Evolutionary conservation across 2,329 filamentous ascomycete species (phyloP).

Genomic region (Xylariaceae sp.): DNA sequence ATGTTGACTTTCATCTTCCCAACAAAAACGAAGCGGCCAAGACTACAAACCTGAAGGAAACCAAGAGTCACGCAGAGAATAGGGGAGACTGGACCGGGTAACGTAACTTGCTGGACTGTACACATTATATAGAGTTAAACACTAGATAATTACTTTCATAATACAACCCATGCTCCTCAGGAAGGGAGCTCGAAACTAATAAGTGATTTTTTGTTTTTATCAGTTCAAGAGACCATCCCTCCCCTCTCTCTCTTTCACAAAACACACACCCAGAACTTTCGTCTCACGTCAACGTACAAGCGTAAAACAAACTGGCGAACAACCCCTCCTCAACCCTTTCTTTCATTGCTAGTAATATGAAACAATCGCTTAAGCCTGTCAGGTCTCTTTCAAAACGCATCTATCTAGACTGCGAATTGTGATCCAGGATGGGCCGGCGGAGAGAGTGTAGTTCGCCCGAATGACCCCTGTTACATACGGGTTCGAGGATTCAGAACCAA

Average conservation of each 20-base stretch:
- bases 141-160: background rate
- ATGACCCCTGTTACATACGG: conserved; percentile 9
- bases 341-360: conserved; percentile 16
- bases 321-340: conserved; percentile 1
- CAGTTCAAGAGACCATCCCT: background rate
- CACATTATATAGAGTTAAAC: background rate
- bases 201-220: background rate
- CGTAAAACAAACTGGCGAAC: background rate
- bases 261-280: background rate
- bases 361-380: conserved; percentile 6
- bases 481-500: conserved; percentile 4
- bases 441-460: conserved; percentile 2
- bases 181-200: too few relatives aligned
- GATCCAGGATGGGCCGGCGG: conserved; percentile 1
- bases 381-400: conserved; percentile 1
- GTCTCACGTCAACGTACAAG: background rate
- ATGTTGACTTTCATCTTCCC: too few relatives aligned
- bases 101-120: background rate
- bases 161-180: background rate
- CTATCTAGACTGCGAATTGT: too few relatives aligned
- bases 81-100: too few relatives aligned
- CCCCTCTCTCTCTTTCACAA: background rate
- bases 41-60: too few relatives aligned
- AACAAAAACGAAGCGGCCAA: too few relatives aligned
- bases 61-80: too few relatives aligned